Conservation (phyloP, 805 yeast species). For the Sugiyamaella lignohabitans region DNA sequence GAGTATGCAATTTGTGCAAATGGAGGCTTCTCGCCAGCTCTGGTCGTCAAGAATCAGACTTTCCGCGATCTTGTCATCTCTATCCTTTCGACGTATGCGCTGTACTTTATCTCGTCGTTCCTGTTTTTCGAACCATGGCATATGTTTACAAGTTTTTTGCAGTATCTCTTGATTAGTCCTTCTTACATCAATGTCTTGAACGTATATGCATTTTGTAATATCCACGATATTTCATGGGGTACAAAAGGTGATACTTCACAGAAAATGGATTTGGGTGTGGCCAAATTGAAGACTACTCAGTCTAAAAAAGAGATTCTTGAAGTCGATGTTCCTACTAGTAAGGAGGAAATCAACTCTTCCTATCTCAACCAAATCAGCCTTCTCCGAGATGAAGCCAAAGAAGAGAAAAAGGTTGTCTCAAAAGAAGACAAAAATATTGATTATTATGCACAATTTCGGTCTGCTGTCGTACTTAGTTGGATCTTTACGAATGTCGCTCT, state of each 20-base stretch:
- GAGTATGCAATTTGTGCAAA: slow-evolving; percentile 44
- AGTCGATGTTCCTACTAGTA: slow-evolving; percentile 57
- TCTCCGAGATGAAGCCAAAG: slow-evolving; percentile 35
- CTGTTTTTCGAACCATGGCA: slow-evolving; percentile 88
- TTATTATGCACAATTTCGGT: slow-evolving; percentile 85
- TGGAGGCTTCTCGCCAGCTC: slow-evolving; percentile 34
- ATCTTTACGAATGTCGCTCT: slow-evolving; percentile 77
- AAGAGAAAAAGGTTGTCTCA: slow-evolving; percentile 31
- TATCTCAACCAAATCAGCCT: slow-evolving; percentile 61
- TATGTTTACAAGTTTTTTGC: slow-evolving; percentile 80
- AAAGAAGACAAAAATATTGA: slow-evolving; percentile 57
- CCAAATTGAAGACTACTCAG: slow-evolving; percentile 48
- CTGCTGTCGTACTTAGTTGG: slow-evolving; percentile 86
- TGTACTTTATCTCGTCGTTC: slow-evolving; percentile 73
- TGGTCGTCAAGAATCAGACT: slow-evolving; percentile 57
- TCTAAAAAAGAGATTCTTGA: slow-evolving; percentile 55
- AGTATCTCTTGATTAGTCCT: slow-evolving; percentile 79
- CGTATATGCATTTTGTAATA: slow-evolving; percentile 92
- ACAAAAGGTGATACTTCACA: slow-evolving; percentile 72
- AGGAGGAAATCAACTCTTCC: slow-evolving; percentile 65
- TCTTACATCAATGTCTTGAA: slow-evolving; percentile 85
- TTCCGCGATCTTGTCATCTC: slow-evolving; percentile 88
- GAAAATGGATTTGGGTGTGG: slow-evolving; percentile 74
- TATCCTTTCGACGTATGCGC: slow-evolving; percentile 70
- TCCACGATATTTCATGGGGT: slow-evolving; percentile 97